Evolutionary conservation across 805 yeast species (phyloP).

Genomic region (Sugiyamaella smithiae): DNA sequence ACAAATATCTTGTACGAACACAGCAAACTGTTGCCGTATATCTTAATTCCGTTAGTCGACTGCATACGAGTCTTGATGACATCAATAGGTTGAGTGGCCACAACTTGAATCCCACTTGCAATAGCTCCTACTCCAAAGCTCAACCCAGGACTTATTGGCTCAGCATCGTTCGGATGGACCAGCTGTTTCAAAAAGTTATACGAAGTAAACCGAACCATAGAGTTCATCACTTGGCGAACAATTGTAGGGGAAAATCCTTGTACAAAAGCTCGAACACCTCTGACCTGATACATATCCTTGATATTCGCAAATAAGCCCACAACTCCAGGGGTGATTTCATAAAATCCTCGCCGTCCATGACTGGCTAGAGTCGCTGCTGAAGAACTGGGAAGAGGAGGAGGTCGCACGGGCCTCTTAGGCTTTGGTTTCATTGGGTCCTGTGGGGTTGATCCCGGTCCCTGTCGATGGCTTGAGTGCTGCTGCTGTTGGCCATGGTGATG

Average conservation of each 20-base stretch:
- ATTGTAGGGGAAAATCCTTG: constrained; percentile 85
- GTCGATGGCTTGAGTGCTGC: neutral
- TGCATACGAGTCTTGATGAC: constrained; percentile 85
- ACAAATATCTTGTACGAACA: constrained; percentile 36
- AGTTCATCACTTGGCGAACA: constrained; percentile 71
- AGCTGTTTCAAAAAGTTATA: constrained; percentile 76
- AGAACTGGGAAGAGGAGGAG: constrained; percentile 31
- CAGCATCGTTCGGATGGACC: constrained; percentile 26
- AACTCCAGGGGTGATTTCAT: constrained; percentile 31
- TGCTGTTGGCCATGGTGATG: neutral
- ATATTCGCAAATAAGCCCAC: constrained; percentile 27
- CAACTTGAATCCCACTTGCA: constrained; percentile 71
- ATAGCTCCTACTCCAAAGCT: constrained; percentile 49
- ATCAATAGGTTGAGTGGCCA: constrained; percentile 83
- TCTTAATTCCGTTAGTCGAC: constrained; percentile 42
- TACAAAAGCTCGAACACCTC: constrained; percentile 74
- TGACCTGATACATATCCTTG: constrained; percentile 61
- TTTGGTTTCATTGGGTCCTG: too few species aligned
- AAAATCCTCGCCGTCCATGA: constrained; percentile 20
- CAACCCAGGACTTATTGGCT: constrained; percentile 31
- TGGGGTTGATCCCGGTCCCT: too few species aligned
- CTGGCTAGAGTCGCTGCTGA: constrained; percentile 2
- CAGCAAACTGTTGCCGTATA: constrained; percentile 35
- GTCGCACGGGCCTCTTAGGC: constrained; percentile 20
- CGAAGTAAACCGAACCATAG: constrained; percentile 80